Percentiles rank a stretch among this genome's conserved stretches.
phyloP scores from a whole-genome alignment of 2,329 filamentous ascomycete genomes.

The Diaporthe citrichinensis region DNA sequence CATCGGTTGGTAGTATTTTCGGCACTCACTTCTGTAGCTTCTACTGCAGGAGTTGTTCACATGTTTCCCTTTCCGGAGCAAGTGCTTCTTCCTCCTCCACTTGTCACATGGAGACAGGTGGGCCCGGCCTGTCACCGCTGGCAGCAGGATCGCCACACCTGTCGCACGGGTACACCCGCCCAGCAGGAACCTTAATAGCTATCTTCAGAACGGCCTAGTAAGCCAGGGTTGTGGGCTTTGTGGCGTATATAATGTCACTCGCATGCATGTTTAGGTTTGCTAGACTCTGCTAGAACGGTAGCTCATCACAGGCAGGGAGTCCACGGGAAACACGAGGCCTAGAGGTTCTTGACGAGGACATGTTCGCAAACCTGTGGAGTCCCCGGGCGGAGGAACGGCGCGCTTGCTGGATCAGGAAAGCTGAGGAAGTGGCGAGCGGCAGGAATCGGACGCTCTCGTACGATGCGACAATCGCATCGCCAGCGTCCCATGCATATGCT shows the following conservation, averaged over 20 bases:
- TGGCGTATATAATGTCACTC: neutral
- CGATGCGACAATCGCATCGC: neutral
- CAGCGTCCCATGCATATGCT: conserved; percentile 2
- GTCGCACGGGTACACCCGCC: conserved; percentile 21
- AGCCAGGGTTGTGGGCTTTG: neutral
- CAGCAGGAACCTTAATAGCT: neutral
- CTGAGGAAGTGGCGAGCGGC: neutral
- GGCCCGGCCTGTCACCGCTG: conserved; percentile 10
- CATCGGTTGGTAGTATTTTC: conserved; percentile 5
- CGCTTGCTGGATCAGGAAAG: conserved; percentile 1
- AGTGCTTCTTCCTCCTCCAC: neutral
- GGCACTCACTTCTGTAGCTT: neutral
- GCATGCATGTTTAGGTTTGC: conserved; percentile 7
- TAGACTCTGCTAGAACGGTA: neutral
- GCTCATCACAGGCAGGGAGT: neutral
- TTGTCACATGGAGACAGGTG: conserved; percentile 3
- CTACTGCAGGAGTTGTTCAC: conserved; percentile 12
- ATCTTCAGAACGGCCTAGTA: neutral
- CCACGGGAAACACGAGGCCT: neutral
- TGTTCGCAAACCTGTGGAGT: conserved; percentile 4
- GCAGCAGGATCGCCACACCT: conserved; percentile 3
- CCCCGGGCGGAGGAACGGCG: neutral
- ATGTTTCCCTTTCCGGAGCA: neutral
- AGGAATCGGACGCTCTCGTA: conserved; percentile 6
- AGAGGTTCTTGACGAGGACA: neutral